Conservation (phyloP, 2,329 filamentous ascomycete species). For the Cytospora chrysosperma region DNA sequence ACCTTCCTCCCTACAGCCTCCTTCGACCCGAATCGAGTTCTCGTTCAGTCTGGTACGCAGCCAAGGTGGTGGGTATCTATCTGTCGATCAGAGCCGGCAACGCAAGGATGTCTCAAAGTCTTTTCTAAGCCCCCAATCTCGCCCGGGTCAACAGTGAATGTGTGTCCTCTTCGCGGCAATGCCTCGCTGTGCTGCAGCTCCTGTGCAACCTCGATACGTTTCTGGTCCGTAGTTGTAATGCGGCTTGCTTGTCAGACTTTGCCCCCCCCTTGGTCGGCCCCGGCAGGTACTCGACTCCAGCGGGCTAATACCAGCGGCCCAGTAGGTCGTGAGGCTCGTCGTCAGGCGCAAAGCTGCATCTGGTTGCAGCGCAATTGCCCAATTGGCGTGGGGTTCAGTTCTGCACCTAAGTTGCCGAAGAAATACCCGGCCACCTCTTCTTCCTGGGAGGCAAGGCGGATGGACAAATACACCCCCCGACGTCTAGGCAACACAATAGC, state of each 20-base stretch:
- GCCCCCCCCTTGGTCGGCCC: background rate
- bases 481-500: slow-evolving; percentile 17
- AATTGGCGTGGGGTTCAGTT: slow-evolving; percentile 4
- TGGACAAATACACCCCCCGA: slow-evolving; percentile 6
- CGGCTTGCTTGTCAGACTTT: slow-evolving; percentile 9
- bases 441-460: background rate
- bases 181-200: slow-evolving; percentile 22
- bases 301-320: background rate
- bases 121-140: slow-evolving; percentile 10
- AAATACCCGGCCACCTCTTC: slow-evolving; percentile 4
- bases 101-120: slow-evolving; percentile 45
- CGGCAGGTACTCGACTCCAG: slow-evolving; percentile 3
- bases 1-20: slow-evolving; percentile 18
- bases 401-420: slow-evolving; percentile 7
- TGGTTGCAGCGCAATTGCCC: slow-evolving; percentile 13
- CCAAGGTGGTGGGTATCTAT: slow-evolving; percentile 18
- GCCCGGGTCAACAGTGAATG: background rate
- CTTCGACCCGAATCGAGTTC: slow-evolving; percentile 11
- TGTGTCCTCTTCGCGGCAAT: slow-evolving; percentile 20
- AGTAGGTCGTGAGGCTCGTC: slow-evolving; percentile 16
- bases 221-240: slow-evolving; percentile 16
- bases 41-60: slow-evolving; percentile 12
- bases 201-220: slow-evolving; percentile 19
- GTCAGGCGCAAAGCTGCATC: slow-evolving; percentile 17
- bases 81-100: slow-evolving; percentile 54